Conservation (phyloP, 805 yeast species). For the Cyberlindnera meyerae region DNA sequence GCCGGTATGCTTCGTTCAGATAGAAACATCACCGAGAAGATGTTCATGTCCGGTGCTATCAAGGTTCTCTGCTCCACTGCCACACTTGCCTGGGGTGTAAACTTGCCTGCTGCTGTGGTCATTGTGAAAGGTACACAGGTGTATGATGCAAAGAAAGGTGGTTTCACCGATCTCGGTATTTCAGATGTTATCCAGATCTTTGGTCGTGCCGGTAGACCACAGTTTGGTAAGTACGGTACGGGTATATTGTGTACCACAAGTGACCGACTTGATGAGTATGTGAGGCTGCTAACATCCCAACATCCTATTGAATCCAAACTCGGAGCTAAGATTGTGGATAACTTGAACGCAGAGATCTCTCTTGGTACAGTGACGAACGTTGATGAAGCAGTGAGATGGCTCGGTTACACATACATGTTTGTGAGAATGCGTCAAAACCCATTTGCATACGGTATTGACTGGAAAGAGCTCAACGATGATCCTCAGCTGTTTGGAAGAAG, state of each 20-base stretch:
- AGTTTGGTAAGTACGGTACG: constrained; percentile 85
- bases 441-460: constrained; percentile 82
- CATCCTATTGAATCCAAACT: constrained; percentile 92
- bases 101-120: constrained; percentile 96
- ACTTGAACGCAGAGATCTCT: constrained; percentile 93
- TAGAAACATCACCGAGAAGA: constrained; percentile 80
- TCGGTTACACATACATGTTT: constrained; percentile 93
- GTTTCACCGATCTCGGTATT: constrained; percentile 87
- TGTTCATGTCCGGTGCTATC: constrained; percentile 82
- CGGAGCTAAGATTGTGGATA: constrained; percentile 76
- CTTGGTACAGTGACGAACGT: constrained; percentile 92
- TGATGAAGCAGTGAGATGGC: constrained; percentile 94
- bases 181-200: constrained; percentile 96
- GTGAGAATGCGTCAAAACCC: constrained; percentile 96
- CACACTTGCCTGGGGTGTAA: constrained; percentile 99
- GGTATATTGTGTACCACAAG: constrained; percentile 84
- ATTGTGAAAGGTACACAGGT: constrained; percentile 95
- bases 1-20: constrained; percentile 95
- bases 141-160: constrained; percentile 92
- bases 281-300: constrained; percentile 86
- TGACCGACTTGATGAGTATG: constrained; percentile 80
- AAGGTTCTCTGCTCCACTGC: constrained; percentile 94
- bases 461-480: constrained; percentile 81
- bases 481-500: constrained; percentile 72
- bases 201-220: constrained; percentile 99